Evolutionary conservation across 345 rosid genomes (phyloP), one percentile per base, ranked within the genome.

Genomic region (Populus alba): DNA sequence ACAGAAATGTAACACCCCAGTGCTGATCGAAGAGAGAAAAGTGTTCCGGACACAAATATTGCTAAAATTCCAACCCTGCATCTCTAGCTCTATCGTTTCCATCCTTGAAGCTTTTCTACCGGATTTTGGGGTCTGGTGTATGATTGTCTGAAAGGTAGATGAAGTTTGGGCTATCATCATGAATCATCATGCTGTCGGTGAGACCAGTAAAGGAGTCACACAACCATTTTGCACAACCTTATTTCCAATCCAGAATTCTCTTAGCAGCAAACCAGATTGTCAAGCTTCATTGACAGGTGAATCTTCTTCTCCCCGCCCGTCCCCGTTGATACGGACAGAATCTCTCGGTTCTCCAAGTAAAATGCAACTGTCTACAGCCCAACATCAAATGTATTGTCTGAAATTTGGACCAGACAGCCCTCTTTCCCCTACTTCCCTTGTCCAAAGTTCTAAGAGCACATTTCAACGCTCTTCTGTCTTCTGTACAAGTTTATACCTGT

Each of bases 381-480:
- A 77, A 47, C 63, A 75, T 65, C 81, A 68, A 62, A 86, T 74
- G 69, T 63, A 23, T 68, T 59, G 47, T 45, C 59, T 84, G 27
- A 66, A 73, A 71, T 80, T 85, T 72, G 86, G 84, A 72, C 75
- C 92, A 43, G 82, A 82, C 61, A 81, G 81, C 75, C 83, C 87
- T 66, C 72, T 81, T 51, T 82, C 89, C 71, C 80, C 82, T 27
- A 80, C 85, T 84, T 86, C 87, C 62, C 87, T 77, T 74, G 67
- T 63, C 39, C 83, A 25, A 22, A 78, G 78, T 82, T 71, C 73
- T 55, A 90, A 74, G 79, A 79, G 85, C 65, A 70, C 91, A 45
- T 91, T 86, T 72, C 90, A 95, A 29, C 85, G 91, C 15, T 88
- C 97, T 72, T 92, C 98, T n/a, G 83, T 85, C 25, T 94, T 92